These are phyloP conservation scores for Cinnamomum micranthum DNA, from an alignment of 164 flowering plant species.

Conservation along the genomic window DNA sequence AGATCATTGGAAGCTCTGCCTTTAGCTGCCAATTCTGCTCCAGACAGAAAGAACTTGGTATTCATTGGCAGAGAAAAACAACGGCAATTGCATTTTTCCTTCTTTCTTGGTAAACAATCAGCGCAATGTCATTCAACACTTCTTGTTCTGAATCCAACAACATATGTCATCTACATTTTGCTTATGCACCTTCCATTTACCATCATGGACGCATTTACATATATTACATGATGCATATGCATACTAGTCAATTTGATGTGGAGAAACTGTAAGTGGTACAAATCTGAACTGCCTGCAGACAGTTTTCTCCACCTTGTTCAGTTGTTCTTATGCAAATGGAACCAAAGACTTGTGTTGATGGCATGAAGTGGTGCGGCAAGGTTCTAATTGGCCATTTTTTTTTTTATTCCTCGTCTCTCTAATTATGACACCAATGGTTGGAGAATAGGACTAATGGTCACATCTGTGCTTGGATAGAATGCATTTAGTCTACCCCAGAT, in stretches of 20 bases:
- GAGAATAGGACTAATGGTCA: too few relatives aligned
- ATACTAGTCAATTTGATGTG: too few relatives aligned
- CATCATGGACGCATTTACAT: background rate
- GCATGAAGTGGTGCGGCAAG: too few relatives aligned
- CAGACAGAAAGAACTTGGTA: slow-evolving; percentile 13
- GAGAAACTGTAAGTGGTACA: too few relatives aligned
- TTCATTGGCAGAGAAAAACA: slow-evolving; percentile 16
- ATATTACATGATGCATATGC: background rate
- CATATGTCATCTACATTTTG: background rate
- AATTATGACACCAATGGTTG: too few relatives aligned
- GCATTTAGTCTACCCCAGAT: too few relatives aligned
- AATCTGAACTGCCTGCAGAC: background rate
- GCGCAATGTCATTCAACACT: background rate
- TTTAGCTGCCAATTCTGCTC: slow-evolving; percentile 15
- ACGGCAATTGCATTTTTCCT: slow-evolving; percentile 23
- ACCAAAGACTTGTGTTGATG: too few relatives aligned
- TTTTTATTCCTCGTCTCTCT: too few relatives aligned
- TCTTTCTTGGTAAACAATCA: slow-evolving; percentile 54
- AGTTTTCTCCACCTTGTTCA: background rate
- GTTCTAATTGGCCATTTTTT: too few relatives aligned
- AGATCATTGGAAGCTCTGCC: slow-evolving; percentile 43
- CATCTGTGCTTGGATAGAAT: too few relatives aligned
- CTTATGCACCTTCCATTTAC: background rate
- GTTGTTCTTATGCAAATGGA: too few relatives aligned
- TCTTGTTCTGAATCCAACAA: background rate